Evolutionary conservation across 1,284 basidiomycete species (phyloP), one percentile per base, ranked within the genome.

Genomic region (Melanopsichium pennsylvanicum): DNA sequence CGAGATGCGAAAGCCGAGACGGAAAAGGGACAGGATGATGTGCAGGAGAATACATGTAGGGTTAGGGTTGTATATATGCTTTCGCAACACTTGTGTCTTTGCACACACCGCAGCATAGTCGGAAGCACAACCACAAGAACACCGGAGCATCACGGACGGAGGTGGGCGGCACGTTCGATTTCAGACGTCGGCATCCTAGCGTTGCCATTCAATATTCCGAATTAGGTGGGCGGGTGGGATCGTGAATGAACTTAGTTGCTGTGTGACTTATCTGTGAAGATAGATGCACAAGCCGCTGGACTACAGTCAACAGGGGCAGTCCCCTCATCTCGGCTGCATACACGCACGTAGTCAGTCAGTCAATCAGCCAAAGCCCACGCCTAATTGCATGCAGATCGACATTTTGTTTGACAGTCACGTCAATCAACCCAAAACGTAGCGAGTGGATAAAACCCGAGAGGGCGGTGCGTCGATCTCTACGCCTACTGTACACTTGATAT

Each of bases 81-180:
- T 62, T 62, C 34, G 51, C 42, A 55, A 50, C 59, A 62, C 59
- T 55, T 50, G 59, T 50, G 41, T 55, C 47, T 62, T 34, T 12
- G 26, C 16, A 25, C n/a, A n/a, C n/a, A n/a, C n/a, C n/a, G n/a
- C n/a, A n/a, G n/a, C 36, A 35, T 21, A n/a, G 23, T 26, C 16
- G 18, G 26, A 21, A 22, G 21, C 10, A 33, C 37, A 16, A 34
- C 37, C 38, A 36, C 36, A 32, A 36, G 27, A 48, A 13, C 21
- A 31, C 43, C 57, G 57, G 51, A 55, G 40, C 58, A 61, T 61
- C 58, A 61, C 51, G 58, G 50, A 39, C 57, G 26, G n/a, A n/a
- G n/a, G n/a, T n/a, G n/a, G n/a, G n/a, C n/a, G n/a, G n/a, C n/a
- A n/a, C n/a, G n/a, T n/a, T n/a, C n/a, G n/a, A n/a, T n/a, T n/a